phyloP scores from a whole-genome alignment of 179 eudicot genomes.

The Nepenthes alata region DNA sequence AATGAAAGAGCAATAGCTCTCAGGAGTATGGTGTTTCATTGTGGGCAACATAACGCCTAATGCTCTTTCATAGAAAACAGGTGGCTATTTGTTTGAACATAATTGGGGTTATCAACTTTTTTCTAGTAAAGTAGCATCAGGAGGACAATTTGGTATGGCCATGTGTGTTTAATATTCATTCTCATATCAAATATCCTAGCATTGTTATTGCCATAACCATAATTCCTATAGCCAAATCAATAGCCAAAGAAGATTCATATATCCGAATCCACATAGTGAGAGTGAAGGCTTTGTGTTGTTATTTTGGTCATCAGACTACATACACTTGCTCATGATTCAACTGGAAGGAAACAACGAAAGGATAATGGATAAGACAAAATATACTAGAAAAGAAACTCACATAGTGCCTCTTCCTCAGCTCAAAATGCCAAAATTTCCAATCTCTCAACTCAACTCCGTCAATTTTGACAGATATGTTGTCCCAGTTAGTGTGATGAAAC shows the following conservation, averaged over 20 bases:
- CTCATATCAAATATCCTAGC: background rate
- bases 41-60: too few relatives aligned
- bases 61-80: too few relatives aligned
- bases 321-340: background rate
- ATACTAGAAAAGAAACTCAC: slow-evolving; percentile 27
- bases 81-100: too few relatives aligned
- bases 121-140: too few relatives aligned
- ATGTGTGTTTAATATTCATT: too few relatives aligned
- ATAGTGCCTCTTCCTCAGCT: slow-evolving; percentile 38
- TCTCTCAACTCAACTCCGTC: slow-evolving; percentile 30
- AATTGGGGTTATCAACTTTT: too few relatives aligned
- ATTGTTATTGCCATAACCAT: background rate
- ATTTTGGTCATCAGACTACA: background rate
- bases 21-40: too few relatives aligned
- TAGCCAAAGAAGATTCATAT: background rate
- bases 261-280: background rate
- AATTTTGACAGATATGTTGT: slow-evolving; percentile 34
- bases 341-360: background rate
- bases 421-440: slow-evolving; percentile 64
- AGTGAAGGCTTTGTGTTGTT: background rate
- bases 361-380: background rate
- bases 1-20: too few relatives aligned
- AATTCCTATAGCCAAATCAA: background rate
- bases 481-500: slow-evolving; percentile 51
- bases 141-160: too few relatives aligned